Evolutionary conservation across 371 early-diverging fungal genomes (phyloP).

Genomic region (Mortierella sp.): DNA sequence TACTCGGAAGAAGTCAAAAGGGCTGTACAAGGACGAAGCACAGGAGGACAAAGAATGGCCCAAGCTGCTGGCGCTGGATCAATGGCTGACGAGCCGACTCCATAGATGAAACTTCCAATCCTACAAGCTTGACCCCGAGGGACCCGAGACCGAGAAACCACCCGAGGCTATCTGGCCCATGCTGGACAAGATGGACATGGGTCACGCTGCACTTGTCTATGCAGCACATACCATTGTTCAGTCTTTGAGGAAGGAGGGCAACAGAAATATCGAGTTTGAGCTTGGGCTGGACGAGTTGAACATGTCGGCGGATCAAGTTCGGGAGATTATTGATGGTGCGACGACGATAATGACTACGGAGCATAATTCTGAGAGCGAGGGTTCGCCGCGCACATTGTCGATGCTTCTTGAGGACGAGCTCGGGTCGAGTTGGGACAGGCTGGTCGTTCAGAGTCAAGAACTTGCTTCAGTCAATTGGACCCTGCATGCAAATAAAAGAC

Average conservation of each 20-base stretch:
- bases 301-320: background rate
- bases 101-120: background rate
- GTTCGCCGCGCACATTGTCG: background rate
- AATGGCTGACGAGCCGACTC: background rate
- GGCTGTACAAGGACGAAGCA: background rate
- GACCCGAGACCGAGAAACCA: background rate
- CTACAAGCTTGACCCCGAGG: slow-evolving; percentile 1
- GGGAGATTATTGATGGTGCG: background rate
- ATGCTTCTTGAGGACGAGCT: background rate
- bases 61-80: background rate
- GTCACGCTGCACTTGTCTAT: background rate
- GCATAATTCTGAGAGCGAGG: background rate
- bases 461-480: background rate
- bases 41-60: background rate
- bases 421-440: background rate
- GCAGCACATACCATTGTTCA: background rate
- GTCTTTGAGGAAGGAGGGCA: background rate
- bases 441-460: background rate
- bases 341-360: background rate
- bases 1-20: background rate
- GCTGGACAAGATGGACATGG: background rate
- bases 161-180: background rate
- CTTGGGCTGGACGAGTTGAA: background rate
- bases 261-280: background rate
- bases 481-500: background rate